Evolutionary conservation across 2,329 filamentous ascomycete species (phyloP).

Genomic region (Alternaria alternata): DNA sequence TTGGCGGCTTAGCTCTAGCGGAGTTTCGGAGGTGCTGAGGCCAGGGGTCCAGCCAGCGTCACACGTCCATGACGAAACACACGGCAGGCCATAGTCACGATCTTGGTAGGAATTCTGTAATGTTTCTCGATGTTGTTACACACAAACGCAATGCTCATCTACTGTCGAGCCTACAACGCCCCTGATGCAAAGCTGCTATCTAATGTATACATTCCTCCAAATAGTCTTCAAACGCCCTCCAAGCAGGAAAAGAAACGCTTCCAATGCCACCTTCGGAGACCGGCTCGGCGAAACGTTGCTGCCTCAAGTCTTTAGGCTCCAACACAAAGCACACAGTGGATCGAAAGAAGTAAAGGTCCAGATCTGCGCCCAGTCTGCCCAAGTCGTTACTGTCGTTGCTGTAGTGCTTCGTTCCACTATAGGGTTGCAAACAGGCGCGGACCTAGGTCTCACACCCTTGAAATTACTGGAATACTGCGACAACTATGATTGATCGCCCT

Average conservation of each 20-base stretch:
- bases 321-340: constrained; percentile 4
- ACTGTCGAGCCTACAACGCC: constrained; percentile 35
- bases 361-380: constrained; percentile 11
- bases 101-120: constrained; percentile 2
- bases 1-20: constrained; percentile 18
- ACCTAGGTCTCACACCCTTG: constrained; percentile 2
- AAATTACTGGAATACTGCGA: constrained; percentile 1
- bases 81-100: not conserved
- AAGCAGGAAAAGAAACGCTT: constrained; percentile 16
- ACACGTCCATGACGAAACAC: constrained; percentile 6
- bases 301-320: not conserved
- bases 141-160: constrained; percentile 18
- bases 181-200: constrained; percentile 40
- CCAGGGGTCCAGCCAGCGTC: constrained; percentile 11
- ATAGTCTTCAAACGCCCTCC: constrained; percentile 28
- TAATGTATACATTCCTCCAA: constrained; percentile 42
- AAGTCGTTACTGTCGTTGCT: constrained; percentile 30
- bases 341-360: constrained; percentile 9
- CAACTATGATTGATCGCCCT: constrained; percentile 8
- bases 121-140: constrained; percentile 24
- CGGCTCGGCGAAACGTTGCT: constrained; percentile 19
- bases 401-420: constrained; percentile 4
- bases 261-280: constrained; percentile 20
- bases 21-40: constrained; percentile 25
- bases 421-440: not conserved